Percentiles rank a stretch among this genome's conserved stretches.
These are phyloP conservation scores for Trichomonas vaginalis DNA, from an alignment of 208 protist species.

Conservation along the genomic window DNA sequence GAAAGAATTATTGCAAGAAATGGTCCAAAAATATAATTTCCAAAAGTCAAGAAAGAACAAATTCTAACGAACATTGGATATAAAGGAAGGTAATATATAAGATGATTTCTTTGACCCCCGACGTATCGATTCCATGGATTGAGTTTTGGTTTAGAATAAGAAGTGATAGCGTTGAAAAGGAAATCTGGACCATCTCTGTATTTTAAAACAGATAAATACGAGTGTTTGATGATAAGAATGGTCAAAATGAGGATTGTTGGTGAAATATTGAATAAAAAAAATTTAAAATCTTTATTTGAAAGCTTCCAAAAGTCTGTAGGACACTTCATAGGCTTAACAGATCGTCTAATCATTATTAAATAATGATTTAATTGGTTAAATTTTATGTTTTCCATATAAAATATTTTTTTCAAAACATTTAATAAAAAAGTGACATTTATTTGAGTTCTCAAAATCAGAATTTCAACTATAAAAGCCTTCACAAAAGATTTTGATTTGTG, in stretches of 20 bases:
- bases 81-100: background rate
- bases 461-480: no score
- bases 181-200: background rate
- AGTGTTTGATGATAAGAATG: background rate
- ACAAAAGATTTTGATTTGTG: no score
- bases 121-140: background rate
- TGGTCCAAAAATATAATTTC: background rate
- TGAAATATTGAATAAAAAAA: background rate
- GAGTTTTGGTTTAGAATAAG: background rate
- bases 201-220: background rate
- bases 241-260: background rate
- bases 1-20: background rate
- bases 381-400: no score
- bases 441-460: no score
- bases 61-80: background rate
- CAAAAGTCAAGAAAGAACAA: background rate
- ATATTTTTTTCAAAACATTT: no score
- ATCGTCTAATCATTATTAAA: no score
- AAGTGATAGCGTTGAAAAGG: background rate
- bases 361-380: no score
- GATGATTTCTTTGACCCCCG: background rate
- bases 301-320: no score
- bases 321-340: no score
- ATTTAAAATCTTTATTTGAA: no score
- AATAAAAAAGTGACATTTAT: no score